phyloP scores from a whole-genome alignment of 257 asterid genomes.

The Nemophila menziesii region DNA sequence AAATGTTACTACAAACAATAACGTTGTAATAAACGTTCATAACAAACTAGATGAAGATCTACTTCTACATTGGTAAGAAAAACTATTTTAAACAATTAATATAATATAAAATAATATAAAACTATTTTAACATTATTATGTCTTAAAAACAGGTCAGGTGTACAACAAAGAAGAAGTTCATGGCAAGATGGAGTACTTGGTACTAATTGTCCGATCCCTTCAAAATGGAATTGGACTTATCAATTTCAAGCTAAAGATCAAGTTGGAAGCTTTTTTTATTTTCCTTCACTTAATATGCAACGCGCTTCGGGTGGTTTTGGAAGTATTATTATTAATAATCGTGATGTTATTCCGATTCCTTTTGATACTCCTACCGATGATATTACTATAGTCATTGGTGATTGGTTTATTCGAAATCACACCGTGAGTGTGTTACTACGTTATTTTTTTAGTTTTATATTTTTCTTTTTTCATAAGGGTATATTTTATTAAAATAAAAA shows the following conservation, averaged over 20 bases:
- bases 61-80: conserved; percentile 69
- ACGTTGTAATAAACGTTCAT: conserved; percentile 68
- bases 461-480: too few species aligned
- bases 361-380: conserved; percentile 80
- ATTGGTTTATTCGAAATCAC: conserved; percentile 87
- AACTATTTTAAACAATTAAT: too few species aligned
- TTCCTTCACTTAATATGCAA: conserved; percentile 87
- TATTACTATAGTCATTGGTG: conserved; percentile 73
- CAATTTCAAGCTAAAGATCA: conserved; percentile 92
- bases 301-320: conserved; percentile 93
- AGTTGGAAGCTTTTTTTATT: conserved; percentile 82
- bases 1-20: conserved; percentile 80
- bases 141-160: conserved; percentile 66
- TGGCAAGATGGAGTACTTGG: conserved; percentile 95
- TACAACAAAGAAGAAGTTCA: conserved; percentile 72
- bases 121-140: too few species aligned
- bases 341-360: conserved; percentile 61
- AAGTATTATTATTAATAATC: conserved; percentile 47
- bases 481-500: too few species aligned
- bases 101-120: too few species aligned
- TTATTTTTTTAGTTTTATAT: neutral
- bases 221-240: conserved; percentile 98
- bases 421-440: conserved; percentile 41
- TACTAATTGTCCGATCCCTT: conserved; percentile 89
- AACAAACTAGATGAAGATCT: conserved; percentile 79